Base-by-base conservation (phyloP, 805 yeast species). In the Aciculoconidium aculeatum region DNA sequence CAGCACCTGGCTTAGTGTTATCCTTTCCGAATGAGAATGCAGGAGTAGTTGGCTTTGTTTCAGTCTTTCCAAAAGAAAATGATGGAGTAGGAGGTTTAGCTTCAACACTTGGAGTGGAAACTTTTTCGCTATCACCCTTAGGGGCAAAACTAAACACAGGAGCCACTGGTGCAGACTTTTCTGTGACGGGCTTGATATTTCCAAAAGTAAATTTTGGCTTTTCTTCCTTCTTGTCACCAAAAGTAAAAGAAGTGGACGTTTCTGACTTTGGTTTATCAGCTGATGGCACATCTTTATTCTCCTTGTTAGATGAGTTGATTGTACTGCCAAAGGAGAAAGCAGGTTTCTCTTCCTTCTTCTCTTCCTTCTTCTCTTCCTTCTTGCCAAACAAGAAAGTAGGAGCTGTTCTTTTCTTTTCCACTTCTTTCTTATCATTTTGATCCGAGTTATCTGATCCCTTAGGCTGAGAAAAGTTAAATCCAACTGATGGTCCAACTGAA, bases 171-270 rank as follows among this genome's bases (percentile, higher is more conserved):
- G 8, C 21, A 19, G 17, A 6, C 11, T 6, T 11, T 27, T 11
- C 16, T 5, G 5, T 23, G 15, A 9, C 26, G 9, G 31, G 23
- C 11, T 27, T 28, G 8, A 18, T 23, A 19, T 24, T 24, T 2
- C 52, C 54, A 30, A 50, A 47, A 6, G 41, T 38, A 31, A 47
- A 40, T n/a, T 19, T 14, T 8, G 47, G 45, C 11, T 26, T 26
- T 7, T 22, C 21, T 22, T 31, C 35, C 9, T 13, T 14, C 8
- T 26, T 23, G 10, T 18, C 27, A 18, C 27, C 33, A 21, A 23
- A 29, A 7, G 32, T 12, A 13, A 29, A 23, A n/a, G n/a, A n/a
- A n/a, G n/a, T n/a, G n/a, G n/a, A n/a, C n/a, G n/a, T n/a, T n/a
- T n/a, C n/a, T n/a, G n/a, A n/a, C 11, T 20, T 25, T 3, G 25